phyloP scores from a whole-genome alignment of 148 eudicot genomes.

The Agrostemma githago region DNA sequence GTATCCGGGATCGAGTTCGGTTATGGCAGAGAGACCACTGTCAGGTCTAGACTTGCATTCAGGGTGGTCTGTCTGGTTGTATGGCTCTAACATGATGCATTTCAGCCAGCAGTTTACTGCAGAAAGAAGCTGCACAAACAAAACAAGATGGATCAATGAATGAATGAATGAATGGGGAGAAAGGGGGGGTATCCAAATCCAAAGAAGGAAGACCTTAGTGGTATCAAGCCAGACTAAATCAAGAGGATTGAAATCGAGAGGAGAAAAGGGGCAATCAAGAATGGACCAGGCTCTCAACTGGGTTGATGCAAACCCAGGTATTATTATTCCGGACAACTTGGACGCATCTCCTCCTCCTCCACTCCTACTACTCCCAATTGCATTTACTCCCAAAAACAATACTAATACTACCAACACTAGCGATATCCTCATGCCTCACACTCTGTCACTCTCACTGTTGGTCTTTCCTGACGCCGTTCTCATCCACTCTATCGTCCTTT shows the following conservation, averaged over 20 bases:
- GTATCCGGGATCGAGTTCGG: slow-evolving; percentile 96
- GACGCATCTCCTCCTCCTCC: slow-evolving; percentile 32
- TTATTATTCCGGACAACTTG: slow-evolving; percentile 77
- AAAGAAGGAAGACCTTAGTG: slow-evolving; percentile 50
- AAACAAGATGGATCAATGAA: neutral
- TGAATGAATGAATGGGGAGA: no score
- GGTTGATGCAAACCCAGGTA: slow-evolving; percentile 95
- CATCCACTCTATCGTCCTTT: no score
- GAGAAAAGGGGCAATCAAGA: slow-evolving; percentile 89
- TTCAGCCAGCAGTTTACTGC: slow-evolving; percentile 99
- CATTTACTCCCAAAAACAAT: slow-evolving; percentile 28
- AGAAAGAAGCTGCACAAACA: slow-evolving; percentile 66
- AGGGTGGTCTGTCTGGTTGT: slow-evolving; percentile 90
- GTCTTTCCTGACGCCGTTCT: no score
- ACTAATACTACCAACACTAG: neutral
- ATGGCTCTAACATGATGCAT: slow-evolving; percentile 85
- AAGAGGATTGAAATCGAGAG: slow-evolving; percentile 95
- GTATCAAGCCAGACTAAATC: slow-evolving; percentile 97
- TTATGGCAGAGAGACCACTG: slow-evolving; percentile 95
- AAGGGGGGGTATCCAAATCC: no score
- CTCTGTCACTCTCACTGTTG: slow-evolving; percentile 8
- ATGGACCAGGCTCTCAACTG: slow-evolving; percentile 96
- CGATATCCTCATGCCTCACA: slow-evolving; percentile 38
- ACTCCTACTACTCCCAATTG: slow-evolving; percentile 28
- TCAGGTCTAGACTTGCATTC: slow-evolving; percentile 98